These are phyloP conservation scores for Skeletonema menzelii DNA, from an alignment of 108 stramenopile genomes.

Conservation along the genomic window DNA sequence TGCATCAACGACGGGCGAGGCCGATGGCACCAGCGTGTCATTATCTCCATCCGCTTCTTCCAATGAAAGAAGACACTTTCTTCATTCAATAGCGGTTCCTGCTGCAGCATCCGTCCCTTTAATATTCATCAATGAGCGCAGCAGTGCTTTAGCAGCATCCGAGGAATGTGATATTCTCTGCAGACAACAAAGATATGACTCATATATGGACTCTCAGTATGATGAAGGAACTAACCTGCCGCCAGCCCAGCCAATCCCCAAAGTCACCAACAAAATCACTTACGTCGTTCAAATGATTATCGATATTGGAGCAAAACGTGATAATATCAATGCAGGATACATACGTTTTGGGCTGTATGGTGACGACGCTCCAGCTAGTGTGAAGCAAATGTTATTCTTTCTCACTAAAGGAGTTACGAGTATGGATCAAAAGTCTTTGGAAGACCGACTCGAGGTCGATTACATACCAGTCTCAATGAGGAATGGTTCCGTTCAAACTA, in stretches of 20 bases:
- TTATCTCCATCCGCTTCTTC: too few relatives aligned
- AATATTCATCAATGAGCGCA: too few relatives aligned
- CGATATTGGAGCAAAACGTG: not conserved
- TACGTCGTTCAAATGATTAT: conserved; percentile 1
- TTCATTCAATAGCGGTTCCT: too few relatives aligned
- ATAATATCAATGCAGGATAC: conserved; percentile 27
- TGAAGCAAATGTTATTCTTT: conserved; percentile 48
- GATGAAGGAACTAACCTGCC: not conserved
- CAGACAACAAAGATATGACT: not conserved
- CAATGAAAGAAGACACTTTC: too few relatives aligned
- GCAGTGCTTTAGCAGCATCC: too few relatives aligned
- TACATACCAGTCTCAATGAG: not conserved
- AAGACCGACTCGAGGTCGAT: conserved; percentile 49
- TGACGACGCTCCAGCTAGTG: conserved; percentile 31
- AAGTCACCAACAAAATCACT: not conserved
- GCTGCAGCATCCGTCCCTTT: too few relatives aligned
- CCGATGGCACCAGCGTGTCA: too few relatives aligned
- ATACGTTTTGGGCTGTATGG: conserved; percentile 67
- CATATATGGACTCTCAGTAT: not conserved
- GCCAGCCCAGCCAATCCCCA: not conserved
- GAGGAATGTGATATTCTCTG: not conserved
- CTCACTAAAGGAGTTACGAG: conserved; percentile 46
- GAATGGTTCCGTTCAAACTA: conserved; percentile 28
- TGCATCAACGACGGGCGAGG: too few relatives aligned
- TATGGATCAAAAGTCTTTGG: conserved; percentile 36